Evolutionary conservation across 2,329 filamentous ascomycete species (phyloP).

Genomic region (Chrysoporthe cubensis): DNA sequence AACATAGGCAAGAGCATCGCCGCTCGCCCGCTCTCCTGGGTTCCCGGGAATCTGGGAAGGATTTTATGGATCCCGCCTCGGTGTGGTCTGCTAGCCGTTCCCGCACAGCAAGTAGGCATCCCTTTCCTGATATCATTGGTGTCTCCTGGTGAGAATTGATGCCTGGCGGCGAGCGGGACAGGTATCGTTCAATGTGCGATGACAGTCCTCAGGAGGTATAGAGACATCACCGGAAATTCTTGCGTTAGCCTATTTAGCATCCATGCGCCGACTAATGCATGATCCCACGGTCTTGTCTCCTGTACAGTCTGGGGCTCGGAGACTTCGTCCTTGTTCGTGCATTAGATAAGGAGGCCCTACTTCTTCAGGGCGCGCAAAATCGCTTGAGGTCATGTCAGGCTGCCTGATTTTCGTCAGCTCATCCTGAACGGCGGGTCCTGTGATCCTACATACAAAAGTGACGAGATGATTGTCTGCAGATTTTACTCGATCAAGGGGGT

Average conservation of each 20-base stretch:
- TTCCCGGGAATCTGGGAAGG: conserved; percentile 30
- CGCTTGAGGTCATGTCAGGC: neutral
- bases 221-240: neutral
- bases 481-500: neutral
- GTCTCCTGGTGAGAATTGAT: neutral
- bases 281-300: conserved; percentile 1
- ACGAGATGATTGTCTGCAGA: neutral
- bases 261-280: conserved; percentile 4
- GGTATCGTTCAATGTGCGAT: too few relatives aligned
- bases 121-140: neutral
- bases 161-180: too few relatives aligned
- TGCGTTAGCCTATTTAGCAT: too few relatives aligned
- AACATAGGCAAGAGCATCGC: neutral
- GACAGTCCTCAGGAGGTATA: too few relatives aligned
- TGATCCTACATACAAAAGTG: neutral
- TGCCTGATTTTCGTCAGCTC: neutral
- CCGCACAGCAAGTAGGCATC: neutral
- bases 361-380: neutral
- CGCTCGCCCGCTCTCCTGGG: neutral
- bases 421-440: neutral
- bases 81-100: neutral
- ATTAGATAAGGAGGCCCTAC: neutral
- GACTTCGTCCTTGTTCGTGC: neutral
- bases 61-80: conserved; percentile 22
- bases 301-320: neutral